Conservation (phyloP, 805 yeast genomes). For the Lachancea meyersii region DNA sequence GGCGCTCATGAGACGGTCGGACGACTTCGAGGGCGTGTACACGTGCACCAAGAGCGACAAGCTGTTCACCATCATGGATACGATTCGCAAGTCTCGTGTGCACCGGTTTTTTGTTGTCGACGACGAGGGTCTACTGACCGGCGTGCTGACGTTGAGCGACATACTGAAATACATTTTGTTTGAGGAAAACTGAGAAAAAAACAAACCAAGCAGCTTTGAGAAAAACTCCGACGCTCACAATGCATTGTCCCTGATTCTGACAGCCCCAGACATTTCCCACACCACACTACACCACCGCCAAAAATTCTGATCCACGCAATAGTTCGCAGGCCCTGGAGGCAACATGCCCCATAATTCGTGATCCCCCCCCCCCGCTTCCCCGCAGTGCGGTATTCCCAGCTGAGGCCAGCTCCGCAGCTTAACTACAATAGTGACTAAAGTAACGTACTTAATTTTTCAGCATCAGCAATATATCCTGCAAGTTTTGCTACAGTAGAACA, state of each 20-base stretch:
- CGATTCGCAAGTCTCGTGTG: slow-evolving; percentile 82
- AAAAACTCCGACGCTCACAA: too few species aligned
- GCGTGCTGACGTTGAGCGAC: slow-evolving; percentile 88
- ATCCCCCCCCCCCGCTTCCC: too few species aligned
- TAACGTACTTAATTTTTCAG: background rate
- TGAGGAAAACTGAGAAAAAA: slow-evolving; percentile 38
- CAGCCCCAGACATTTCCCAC: too few species aligned
- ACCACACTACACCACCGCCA: too few species aligned
- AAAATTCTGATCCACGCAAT: background rate
- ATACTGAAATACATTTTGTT: slow-evolving; percentile 75
- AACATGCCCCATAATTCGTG: too few species aligned
- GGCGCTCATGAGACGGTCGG: slow-evolving; percentile 81
- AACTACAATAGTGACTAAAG: background rate
- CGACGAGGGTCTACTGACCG: slow-evolving; percentile 65
- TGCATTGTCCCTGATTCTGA: too few species aligned
- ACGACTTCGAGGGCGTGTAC: slow-evolving; percentile 95
- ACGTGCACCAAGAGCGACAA: slow-evolving; percentile 88
- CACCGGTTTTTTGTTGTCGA: slow-evolving; percentile 92
- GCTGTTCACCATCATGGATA: slow-evolving; percentile 83
- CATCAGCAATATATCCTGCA: background rate
- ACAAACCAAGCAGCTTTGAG: background rate
- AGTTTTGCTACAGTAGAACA: too few species aligned
- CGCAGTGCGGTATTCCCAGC: background rate
- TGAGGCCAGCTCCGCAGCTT: background rate
- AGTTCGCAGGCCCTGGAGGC: background rate